These are phyloP conservation scores for Podospora didyma DNA, from an alignment of 495 filamentous ascomycete genomes.

Conservation along the genomic window DNA sequence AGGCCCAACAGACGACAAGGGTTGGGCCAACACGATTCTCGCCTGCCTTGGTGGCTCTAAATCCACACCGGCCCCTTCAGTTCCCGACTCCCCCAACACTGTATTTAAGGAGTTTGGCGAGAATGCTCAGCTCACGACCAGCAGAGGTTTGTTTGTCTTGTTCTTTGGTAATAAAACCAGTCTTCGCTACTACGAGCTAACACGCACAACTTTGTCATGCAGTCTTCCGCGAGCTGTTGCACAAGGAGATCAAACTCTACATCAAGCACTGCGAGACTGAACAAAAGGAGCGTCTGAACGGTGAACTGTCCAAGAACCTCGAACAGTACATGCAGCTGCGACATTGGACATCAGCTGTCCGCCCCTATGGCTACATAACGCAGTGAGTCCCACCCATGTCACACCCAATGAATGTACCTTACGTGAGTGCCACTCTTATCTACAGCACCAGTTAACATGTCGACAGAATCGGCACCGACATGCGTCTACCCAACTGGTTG, in stretches of 20 bases:
- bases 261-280: constrained; percentile 9
- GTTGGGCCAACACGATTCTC: too few species aligned
- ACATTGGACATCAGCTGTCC: constrained; percentile 1
- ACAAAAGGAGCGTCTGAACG: constrained; percentile 6
- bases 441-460: not conserved
- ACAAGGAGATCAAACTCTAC: constrained; percentile 7
- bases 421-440: too few species aligned
- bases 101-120: constrained; percentile 6
- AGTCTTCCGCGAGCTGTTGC: constrained; percentile 6
- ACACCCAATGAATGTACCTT: not conserved
- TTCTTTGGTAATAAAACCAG: too few species aligned
- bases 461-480: not conserved
- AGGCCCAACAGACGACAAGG: too few species aligned
- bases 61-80: too few species aligned
- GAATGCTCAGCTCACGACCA: not conserved
- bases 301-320: constrained; percentile 1
- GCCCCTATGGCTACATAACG: constrained; percentile 1
- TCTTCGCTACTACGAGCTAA: too few species aligned
- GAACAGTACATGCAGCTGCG: constrained; percentile 10
- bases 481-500: not conserved
- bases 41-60: too few species aligned
- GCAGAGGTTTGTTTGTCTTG: not conserved
- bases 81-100: constrained; percentile 5
- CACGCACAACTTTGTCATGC: not conserved
- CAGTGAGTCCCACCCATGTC: too few species aligned